Conservation (phyloP, 2,329 filamentous ascomycete genomes). For the Blastomyces gilchristii region DNA sequence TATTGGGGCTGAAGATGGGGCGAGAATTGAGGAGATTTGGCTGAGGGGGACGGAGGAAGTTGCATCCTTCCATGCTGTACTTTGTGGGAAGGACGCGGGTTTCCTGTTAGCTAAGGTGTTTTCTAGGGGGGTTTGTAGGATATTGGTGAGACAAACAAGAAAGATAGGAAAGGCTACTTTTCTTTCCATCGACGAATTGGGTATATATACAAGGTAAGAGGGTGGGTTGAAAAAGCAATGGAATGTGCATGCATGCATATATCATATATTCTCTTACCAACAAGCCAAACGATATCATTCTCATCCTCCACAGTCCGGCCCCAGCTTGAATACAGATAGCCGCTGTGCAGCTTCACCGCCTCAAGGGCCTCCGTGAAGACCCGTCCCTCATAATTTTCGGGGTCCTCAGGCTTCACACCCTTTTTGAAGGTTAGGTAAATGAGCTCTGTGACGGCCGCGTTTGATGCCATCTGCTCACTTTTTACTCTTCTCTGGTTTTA, state of each 20-base stretch:
- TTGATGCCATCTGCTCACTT: background rate
- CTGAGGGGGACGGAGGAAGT: slow-evolving; percentile 1
- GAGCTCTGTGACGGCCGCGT: slow-evolving; percentile 24
- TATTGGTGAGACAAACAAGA: too few relatives aligned
- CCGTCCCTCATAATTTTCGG: slow-evolving; percentile 25
- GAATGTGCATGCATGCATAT: too few relatives aligned
- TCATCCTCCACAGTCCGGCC: slow-evolving; percentile 30
- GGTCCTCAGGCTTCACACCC: slow-evolving; percentile 31
- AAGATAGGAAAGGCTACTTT: background rate
- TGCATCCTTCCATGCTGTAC: slow-evolving; percentile 5
- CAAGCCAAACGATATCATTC: slow-evolving; percentile 27
- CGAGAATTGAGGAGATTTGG: slow-evolving; percentile 1
- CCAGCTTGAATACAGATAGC: slow-evolving; percentile 29
- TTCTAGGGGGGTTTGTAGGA: too few relatives aligned
- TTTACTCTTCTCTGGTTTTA: background rate
- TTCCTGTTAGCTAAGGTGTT: background rate
- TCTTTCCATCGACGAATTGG: background rate
- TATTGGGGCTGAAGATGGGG: background rate
- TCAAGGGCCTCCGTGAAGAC: slow-evolving; percentile 23
- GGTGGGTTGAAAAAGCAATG: too few relatives aligned
- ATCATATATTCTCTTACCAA: slow-evolving; percentile 23
- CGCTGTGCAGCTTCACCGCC: slow-evolving; percentile 25
- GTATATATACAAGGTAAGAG: background rate
- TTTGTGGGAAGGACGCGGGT: background rate
- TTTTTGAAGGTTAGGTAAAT: slow-evolving; percentile 30